Conservation (phyloP, 768 basidiomycete species). For the Amanita pseudoporphyria region DNA sequence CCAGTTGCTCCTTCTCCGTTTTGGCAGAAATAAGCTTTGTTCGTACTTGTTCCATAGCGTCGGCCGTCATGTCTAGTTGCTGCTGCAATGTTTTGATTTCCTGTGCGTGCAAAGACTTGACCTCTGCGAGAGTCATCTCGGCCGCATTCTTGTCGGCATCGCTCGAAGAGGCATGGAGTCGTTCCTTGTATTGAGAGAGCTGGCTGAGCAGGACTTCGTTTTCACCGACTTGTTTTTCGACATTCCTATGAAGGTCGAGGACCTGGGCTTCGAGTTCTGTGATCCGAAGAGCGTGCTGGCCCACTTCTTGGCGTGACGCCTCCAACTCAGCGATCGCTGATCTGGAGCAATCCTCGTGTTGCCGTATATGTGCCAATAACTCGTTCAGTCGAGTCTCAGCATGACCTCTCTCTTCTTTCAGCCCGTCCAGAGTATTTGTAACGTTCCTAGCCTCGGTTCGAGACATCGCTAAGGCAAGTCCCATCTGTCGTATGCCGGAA, state of each 20-base stretch:
- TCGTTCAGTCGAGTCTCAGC: not conserved
- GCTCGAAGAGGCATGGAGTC: slow-evolving; percentile 18
- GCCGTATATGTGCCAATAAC: not conserved
- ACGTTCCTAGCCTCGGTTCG: slow-evolving; percentile 10
- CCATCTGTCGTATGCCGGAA: not conserved
- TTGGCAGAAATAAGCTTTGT: not conserved
- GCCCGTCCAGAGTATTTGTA: slow-evolving; percentile 5
- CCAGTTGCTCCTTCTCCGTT: slow-evolving; percentile 19
- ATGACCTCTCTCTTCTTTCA: slow-evolving; percentile 12
- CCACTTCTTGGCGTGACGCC: not conserved
- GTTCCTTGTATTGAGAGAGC: slow-evolving; percentile 18
- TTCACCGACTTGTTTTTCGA: not conserved
- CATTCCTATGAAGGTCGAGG: slow-evolving; percentile 12
- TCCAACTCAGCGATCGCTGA: not conserved
- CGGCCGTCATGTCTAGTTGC: slow-evolving; percentile 20
- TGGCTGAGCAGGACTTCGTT: slow-evolving; percentile 20
- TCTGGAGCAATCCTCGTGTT: not conserved
- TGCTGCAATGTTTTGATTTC: slow-evolving; percentile 26
- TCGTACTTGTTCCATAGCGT: not conserved
- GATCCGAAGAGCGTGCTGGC: not conserved
- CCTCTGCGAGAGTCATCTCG: slow-evolving; percentile 19
- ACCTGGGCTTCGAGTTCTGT: slow-evolving; percentile 15
- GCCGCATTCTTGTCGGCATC: slow-evolving; percentile 16
- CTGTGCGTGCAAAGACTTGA: slow-evolving; percentile 26
- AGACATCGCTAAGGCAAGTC: slow-evolving; percentile 4